Conservation (phyloP, 179 eudicot genomes). For the Actinidia chinensis region DNA sequence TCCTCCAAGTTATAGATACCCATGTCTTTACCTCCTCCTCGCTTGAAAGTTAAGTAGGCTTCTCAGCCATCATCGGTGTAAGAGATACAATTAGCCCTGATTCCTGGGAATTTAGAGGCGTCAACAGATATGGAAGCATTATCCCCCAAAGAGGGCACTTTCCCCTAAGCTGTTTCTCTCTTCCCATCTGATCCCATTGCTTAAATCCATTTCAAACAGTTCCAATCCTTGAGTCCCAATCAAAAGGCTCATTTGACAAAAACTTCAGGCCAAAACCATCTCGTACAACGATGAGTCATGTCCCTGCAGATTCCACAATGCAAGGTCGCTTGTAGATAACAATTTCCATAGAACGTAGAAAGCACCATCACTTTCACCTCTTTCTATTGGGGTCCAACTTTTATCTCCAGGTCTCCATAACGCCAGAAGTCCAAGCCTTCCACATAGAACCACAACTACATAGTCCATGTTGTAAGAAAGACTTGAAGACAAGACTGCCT, state of each 20-base stretch:
- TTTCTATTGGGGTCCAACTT: background rate
- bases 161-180: background rate
- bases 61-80: background rate
- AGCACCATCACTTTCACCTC: background rate
- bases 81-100: slow-evolving; percentile 15
- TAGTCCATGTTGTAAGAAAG: background rate
- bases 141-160: slow-evolving; percentile 14
- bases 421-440: background rate
- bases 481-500: background rate
- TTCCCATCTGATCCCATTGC: background rate
- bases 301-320: too few relatives aligned
- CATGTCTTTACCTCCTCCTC: background rate
- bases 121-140: slow-evolving; percentile 23
- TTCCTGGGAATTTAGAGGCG: background rate
- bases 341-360: too few relatives aligned
- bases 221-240: too few relatives aligned
- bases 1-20: background rate
- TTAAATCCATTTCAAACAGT: background rate
- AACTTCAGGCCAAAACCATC: too few relatives aligned
- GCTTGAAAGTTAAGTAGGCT: background rate
- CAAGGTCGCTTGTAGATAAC: too few relatives aligned
- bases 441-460: background rate
- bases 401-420: slow-evolving; percentile 2
- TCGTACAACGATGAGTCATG: too few relatives aligned
- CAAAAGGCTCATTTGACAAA: too few relatives aligned